Conservation (phyloP, 179 eudicot genomes). For the Beta corolliflora region DNA sequence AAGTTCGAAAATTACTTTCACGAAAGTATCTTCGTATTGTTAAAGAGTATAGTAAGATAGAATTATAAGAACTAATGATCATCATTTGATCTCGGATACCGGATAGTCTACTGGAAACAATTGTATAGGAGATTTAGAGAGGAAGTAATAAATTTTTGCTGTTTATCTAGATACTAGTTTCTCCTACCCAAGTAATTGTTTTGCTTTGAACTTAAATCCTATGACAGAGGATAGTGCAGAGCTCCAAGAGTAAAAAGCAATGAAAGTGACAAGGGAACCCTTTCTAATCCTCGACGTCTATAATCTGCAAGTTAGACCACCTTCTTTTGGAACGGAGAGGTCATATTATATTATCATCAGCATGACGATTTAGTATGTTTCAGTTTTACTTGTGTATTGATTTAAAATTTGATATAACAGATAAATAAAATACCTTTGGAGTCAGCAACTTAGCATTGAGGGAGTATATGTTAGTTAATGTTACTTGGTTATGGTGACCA, state of each 20-base stretch:
- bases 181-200: not conserved
- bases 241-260: not conserved
- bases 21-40: not conserved
- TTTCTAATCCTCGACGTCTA: not conserved
- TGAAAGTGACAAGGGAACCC: not conserved
- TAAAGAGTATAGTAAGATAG: not conserved
- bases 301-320: not conserved
- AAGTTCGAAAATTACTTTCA: not conserved
- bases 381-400: not conserved
- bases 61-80: no score
- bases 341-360: not conserved
- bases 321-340: not conserved
- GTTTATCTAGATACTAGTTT: not conserved
- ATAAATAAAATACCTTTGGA: not conserved
- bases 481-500: not conserved
- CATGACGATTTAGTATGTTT: not conserved
- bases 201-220: not conserved
- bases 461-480: not conserved
- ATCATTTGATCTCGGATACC: not conserved
- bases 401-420: not conserved
- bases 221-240: not conserved
- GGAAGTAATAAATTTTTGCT: not conserved
- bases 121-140: not conserved
- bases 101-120: not conserved
- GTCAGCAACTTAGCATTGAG: not conserved